A percentile compares a stretch with the other conserved stretches of the same genome.
Conservation (phyloP, 768 basidiomycete genomes). For the Phaffia tasmanica region DNA sequence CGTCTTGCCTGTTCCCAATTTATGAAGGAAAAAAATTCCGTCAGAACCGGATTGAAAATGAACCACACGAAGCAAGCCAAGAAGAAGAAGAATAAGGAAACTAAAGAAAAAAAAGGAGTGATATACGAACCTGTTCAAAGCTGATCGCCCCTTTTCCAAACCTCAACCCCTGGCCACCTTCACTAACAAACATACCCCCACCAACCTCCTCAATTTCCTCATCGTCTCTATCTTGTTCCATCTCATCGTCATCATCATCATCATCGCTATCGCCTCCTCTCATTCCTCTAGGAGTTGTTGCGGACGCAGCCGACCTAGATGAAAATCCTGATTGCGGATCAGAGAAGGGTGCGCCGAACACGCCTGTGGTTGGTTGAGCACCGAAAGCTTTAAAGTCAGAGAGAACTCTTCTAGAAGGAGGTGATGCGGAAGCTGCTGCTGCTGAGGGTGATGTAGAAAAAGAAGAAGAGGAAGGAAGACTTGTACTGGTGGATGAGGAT, state of each 20-base stretch:
- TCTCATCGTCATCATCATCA: conserved; percentile 10
- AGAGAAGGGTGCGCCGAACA: conserved; percentile 12
- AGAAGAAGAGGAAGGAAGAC: neutral
- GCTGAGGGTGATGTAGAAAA: neutral
- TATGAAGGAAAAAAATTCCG: too few relatives aligned
- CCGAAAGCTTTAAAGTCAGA: conserved; percentile 22
- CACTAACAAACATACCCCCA: conserved; percentile 10
- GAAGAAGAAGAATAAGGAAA: neutral
- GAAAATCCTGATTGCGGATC: neutral
- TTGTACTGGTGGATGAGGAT: conserved; percentile 4
- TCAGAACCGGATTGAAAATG: neutral
- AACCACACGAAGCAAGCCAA: too few relatives aligned
- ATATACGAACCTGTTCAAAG: conserved; percentile 19
- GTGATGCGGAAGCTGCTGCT: neutral
- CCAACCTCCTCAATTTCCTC: conserved; percentile 9
- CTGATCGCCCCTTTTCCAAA: conserved; percentile 22
- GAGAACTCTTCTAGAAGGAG: conserved; percentile 15
- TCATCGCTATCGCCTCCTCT: conserved; percentile 10
- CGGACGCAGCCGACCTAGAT: neutral
- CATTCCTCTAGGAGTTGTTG: conserved; percentile 7
- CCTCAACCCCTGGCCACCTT: conserved; percentile 16
- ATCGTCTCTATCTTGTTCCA: neutral
- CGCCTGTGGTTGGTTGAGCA: conserved; percentile 8
- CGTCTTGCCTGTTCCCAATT: conserved; percentile 10
- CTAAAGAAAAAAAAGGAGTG: neutral